Conservation (phyloP, 495 filamentous ascomycete genomes). For the Penicillium simplicissimum region DNA sequence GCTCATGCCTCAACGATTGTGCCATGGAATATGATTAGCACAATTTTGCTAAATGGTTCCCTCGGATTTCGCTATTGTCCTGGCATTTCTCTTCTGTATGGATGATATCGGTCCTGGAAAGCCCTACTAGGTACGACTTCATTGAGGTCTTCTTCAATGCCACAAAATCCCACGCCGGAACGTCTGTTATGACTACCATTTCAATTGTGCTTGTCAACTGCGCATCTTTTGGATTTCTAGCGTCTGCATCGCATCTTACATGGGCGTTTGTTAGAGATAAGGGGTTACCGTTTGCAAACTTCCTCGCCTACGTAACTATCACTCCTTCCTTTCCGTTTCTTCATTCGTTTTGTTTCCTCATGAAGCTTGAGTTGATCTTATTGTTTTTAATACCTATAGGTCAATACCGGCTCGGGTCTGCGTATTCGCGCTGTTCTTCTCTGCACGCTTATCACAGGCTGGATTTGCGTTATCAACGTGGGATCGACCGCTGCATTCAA, state of each 20-base stretch:
- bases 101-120: constrained; percentile 5
- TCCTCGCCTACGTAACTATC: neutral
- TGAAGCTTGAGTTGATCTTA: neutral
- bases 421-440: constrained; percentile 26
- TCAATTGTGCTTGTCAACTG: constrained; percentile 19
- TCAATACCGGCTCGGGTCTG: constrained; percentile 6
- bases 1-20: neutral
- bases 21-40: neutral
- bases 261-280: constrained; percentile 50
- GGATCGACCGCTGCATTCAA: constrained; percentile 57
- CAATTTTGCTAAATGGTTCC: neutral
- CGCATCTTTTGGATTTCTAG: constrained; percentile 36
- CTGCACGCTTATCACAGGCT: constrained; percentile 20
- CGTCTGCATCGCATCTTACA: constrained; percentile 42
- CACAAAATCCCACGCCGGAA: constrained; percentile 27
- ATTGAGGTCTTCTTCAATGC: constrained; percentile 35
- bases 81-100: constrained; percentile 19
- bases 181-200: constrained; percentile 17
- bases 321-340: neutral
- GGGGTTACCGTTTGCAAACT: constrained; percentile 41
- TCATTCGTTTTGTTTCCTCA: neutral
- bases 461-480: constrained; percentile 53
- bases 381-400: neutral
- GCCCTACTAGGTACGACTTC: constrained; percentile 32
- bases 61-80: neutral